A percentile compares a stretch with the other conserved stretches of the same genome.
Conservation (phyloP, 2,329 filamentous ascomycete genomes). For the Curvularia verruculosa region DNA sequence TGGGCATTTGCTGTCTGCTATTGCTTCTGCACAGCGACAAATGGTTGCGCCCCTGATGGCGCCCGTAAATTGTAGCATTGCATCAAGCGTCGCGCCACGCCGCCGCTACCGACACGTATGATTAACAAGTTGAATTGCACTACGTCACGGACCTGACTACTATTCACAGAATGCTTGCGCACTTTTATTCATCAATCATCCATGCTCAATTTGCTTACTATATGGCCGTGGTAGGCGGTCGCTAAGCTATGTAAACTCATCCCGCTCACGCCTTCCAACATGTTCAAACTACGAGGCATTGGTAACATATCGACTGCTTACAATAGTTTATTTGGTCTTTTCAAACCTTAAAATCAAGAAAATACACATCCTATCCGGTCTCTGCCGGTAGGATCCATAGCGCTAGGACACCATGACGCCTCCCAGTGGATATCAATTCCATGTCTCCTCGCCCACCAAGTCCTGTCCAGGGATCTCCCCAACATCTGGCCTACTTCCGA, state of each 20-base stretch:
- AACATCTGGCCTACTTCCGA: not conserved
- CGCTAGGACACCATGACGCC: conserved; percentile 17
- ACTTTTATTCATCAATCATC: not conserved
- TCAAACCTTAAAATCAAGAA: conserved; percentile 5
- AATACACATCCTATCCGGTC: conserved; percentile 5
- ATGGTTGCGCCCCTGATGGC: conserved; percentile 2
- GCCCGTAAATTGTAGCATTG: not conserved
- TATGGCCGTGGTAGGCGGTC: conserved; percentile 3
- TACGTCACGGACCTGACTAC: conserved; percentile 2
- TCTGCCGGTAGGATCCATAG: conserved; percentile 5
- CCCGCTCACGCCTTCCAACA: not conserved
- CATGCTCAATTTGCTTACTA: conserved; percentile 3
- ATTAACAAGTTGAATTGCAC: not conserved
- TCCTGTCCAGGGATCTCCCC: not conserved
- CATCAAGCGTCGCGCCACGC: not conserved
- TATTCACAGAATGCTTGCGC: conserved; percentile 9
- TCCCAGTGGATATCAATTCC: not conserved
- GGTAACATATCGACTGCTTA: not conserved
- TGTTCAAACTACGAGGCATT: not conserved
- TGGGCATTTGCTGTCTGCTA: conserved; percentile 8
- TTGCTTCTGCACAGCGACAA: conserved; percentile 8
- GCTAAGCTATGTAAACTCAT: not conserved
- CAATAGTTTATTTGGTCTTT: conserved; percentile 5
- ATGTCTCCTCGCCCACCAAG: not conserved
- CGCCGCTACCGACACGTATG: not conserved